Base-by-base conservation (phyloP, 2,329 filamentous ascomycete species). In the Achaetomium macrosporum region DNA sequence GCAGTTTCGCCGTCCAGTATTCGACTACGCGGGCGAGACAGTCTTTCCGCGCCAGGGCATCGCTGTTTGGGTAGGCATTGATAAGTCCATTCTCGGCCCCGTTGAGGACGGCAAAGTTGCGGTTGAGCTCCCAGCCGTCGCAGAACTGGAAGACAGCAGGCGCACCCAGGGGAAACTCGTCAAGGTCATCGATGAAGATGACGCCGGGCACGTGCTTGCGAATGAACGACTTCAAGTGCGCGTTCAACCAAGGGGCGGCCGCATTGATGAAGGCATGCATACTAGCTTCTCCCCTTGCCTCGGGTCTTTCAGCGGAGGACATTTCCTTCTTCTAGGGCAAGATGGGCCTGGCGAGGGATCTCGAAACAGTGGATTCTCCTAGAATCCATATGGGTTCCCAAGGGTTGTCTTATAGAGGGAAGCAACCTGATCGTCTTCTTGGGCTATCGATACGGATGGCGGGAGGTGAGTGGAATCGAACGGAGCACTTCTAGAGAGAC, bases 1-100 rank as follows among this genome's bases (percentile, higher is more conserved):
- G 64, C 7, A 68, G 58, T 44, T 71, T 71, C 0, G 69, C 64
- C 0, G 64, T 61, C 69, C 69, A 71, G 25, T 65, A 69, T 33
- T 70, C 67, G 6, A 69, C 64, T 1, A 67, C 65, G 2, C 54
- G 57, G 5, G 68, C 63, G 31, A 71, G 65, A 41, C 65, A 65
- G 51, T 71, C 67, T 33, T 71, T 71, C 3, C 69, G 61, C 10
- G 69, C 66, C 2, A 71, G 51, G 3, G 69, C 69, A 44, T 71
- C 69, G 51, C 69, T 71, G 54, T 64, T 71, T 15, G 69, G 69
- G 25, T 71, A 71, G 0, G 68, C 68, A 41, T 71, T 71, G 53
- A 71, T 66, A 9, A 71, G 61, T 2, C 59, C 65, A 11, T 60
- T 57, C 39, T 45, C 35, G 0, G 64, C 59, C 2, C 50, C 57